These are phyloP conservation scores for Priceomyces melissophilus DNA, from an alignment of 805 yeast species.

Conservation along the genomic window DNA sequence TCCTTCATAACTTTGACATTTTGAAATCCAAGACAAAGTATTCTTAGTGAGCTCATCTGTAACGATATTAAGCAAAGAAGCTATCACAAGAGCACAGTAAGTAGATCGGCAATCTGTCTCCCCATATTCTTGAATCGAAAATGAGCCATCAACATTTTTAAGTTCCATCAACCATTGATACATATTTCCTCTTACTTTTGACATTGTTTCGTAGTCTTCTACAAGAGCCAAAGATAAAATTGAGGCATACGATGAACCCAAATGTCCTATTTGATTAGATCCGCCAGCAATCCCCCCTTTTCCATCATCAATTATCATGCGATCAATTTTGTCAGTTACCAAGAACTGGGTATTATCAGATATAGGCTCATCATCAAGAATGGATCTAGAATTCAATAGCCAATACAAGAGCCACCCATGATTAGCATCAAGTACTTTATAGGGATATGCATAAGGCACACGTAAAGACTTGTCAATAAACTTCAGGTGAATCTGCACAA, in stretches of 20 bases:
- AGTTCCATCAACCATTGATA: conserved; percentile 63
- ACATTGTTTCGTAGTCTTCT: conserved; percentile 35
- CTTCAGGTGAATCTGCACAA: conserved; percentile 35
- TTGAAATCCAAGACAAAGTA: conserved; percentile 55
- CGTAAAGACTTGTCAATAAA: conserved; percentile 42
- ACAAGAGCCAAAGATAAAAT: conserved; percentile 57
- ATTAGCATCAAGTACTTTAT: conserved; percentile 73
- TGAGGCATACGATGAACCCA: conserved; percentile 82
- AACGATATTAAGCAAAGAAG: conserved; percentile 59
- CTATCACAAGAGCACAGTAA: conserved; percentile 79
- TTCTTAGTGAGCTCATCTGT: conserved; percentile 57
- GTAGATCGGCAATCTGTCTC: conserved; percentile 84
- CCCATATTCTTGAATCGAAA: conserved; percentile 70
- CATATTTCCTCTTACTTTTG: conserved; percentile 33
- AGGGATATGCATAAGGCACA: conserved; percentile 48
- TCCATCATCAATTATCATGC: conserved; percentile 29
- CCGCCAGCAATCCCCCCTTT: conserved; percentile 82
- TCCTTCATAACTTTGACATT: conserved; percentile 91
- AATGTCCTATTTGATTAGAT: conserved; percentile 72
- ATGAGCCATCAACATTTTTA: conserved; percentile 72
- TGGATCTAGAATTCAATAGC: conserved; percentile 51
- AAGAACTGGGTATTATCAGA: conserved; percentile 29
- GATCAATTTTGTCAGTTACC: conserved; percentile 21
- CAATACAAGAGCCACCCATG: conserved; percentile 90
- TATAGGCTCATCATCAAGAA: conserved; percentile 12